Evolutionary conservation across 108 stramenopile genomes (phyloP).

Genomic region (Cylindrotheca fusiformis): DNA sequence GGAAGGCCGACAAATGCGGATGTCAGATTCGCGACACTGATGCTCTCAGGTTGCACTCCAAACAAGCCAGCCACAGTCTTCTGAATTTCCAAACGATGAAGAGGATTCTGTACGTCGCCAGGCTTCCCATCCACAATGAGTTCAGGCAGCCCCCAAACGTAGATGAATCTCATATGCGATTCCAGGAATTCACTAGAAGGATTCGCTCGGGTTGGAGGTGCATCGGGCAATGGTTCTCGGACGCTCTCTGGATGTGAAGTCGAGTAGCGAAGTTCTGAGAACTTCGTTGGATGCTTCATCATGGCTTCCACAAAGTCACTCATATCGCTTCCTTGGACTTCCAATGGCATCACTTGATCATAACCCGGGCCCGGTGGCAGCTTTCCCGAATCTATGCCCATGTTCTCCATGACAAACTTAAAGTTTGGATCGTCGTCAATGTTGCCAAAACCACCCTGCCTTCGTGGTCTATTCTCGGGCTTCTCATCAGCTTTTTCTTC

Average conservation of each 20-base stretch:
- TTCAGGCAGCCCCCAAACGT: slow-evolving; percentile 72
- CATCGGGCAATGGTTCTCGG: slow-evolving; percentile 60
- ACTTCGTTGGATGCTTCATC: slow-evolving; percentile 68
- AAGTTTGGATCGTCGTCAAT: slow-evolving; percentile 3
- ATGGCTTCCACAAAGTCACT: slow-evolving; percentile 67
- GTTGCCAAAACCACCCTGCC: not conserved
- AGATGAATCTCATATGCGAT: slow-evolving; percentile 59
- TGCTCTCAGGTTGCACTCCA: slow-evolving; percentile 49
- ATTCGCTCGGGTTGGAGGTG: slow-evolving; percentile 42
- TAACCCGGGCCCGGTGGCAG: slow-evolving; percentile 24
- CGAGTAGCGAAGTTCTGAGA: slow-evolving; percentile 39
- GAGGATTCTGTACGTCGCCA: slow-evolving; percentile 54
- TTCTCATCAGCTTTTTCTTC: slow-evolving; percentile 2
- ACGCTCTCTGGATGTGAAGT: slow-evolving; percentile 58
- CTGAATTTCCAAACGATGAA: slow-evolving; percentile 57
- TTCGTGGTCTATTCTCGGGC: not conserved
- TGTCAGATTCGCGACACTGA: slow-evolving; percentile 61
- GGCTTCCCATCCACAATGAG: slow-evolving; percentile 43
- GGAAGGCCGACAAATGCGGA: slow-evolving; percentile 79
- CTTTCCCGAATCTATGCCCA: slow-evolving; percentile 19
- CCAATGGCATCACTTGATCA: slow-evolving; percentile 22
- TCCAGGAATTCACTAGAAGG: slow-evolving; percentile 68
- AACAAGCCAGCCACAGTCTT: slow-evolving; percentile 58
- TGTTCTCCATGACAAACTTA: slow-evolving; percentile 20
- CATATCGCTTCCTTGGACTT: slow-evolving; percentile 29